Evolutionary conservation across 1,139 yeast genomes (phyloP).

Genomic region (Nakaseomyces nivariensis): DNA sequence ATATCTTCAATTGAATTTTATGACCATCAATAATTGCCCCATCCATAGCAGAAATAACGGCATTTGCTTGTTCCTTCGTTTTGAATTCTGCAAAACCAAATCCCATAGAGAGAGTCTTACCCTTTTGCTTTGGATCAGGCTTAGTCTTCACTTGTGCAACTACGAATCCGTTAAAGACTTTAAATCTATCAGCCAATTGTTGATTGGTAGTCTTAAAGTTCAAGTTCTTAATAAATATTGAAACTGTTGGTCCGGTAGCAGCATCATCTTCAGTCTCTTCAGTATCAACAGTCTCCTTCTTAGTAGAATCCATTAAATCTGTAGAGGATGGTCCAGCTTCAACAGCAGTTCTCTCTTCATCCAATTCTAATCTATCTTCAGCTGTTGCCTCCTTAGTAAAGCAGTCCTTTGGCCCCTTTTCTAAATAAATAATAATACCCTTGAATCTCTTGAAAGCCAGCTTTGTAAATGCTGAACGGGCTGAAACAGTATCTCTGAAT

Average conservation of each 20-base stretch:
- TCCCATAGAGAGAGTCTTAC: slow-evolving; percentile 78
- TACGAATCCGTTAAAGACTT: slow-evolving; percentile 65
- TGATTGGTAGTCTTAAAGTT: slow-evolving; percentile 68
- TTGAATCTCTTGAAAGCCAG: slow-evolving; percentile 81
- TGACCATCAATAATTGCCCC: slow-evolving; percentile 83
- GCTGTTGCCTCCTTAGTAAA: slow-evolving; percentile 49
- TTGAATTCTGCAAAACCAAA: slow-evolving; percentile 92
- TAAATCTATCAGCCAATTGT: slow-evolving; percentile 53
- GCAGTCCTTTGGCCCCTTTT: slow-evolving; percentile 84
- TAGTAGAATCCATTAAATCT: slow-evolving; percentile 35
- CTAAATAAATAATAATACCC: slow-evolving; percentile 76
- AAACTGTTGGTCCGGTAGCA: slow-evolving; percentile 62
- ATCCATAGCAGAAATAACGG: slow-evolving; percentile 66
- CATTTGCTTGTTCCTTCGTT: slow-evolving; percentile 65
- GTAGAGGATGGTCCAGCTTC: slow-evolving; percentile 37
- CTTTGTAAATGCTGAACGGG: slow-evolving; percentile 82
- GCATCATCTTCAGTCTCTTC: slow-evolving; percentile 37
- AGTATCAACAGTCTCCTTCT: slow-evolving; percentile 23
- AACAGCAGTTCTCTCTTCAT: slow-evolving; percentile 29
- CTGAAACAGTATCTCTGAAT: slow-evolving; percentile 72
- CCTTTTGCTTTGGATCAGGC: slow-evolving; percentile 70
- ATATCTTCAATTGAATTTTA: slow-evolving; percentile 74
- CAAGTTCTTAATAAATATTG: slow-evolving; percentile 84
- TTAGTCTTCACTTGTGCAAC: slow-evolving; percentile 79
- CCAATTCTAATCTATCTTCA: slow-evolving; percentile 21